phyloP scores from a whole-genome alignment of 352 stramenopile genomes.

The Pythium oligandrum region DNA sequence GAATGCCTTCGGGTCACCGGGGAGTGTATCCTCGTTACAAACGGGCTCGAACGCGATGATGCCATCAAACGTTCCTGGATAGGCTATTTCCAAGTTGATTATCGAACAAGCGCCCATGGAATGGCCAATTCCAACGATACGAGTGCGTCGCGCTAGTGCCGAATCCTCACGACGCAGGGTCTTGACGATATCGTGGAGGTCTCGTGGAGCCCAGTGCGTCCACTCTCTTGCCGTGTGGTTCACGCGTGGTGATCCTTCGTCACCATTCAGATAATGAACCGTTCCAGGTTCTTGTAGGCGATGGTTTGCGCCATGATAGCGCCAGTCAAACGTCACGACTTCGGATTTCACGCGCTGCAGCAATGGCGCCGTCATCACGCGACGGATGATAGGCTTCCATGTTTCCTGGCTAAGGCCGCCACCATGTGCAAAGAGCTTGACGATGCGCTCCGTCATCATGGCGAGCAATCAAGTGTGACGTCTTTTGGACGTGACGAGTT shows the following conservation, averaged over 20 bases:
- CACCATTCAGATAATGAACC: constrained; percentile 2
- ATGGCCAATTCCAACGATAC: constrained; percentile 38
- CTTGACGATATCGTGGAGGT: constrained; percentile 11
- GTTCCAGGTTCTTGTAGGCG: constrained; percentile 1
- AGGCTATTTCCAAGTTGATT: constrained; percentile 27
- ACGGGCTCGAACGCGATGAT: constrained; percentile 51
- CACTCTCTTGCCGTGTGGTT: constrained; percentile 12
- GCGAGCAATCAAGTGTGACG: background rate
- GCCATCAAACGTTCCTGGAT: constrained; percentile 41
- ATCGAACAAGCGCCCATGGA: constrained; percentile 38
- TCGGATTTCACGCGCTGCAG: constrained; percentile 23
- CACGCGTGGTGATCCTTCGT: constrained; percentile 5
- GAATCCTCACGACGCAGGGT: constrained; percentile 7
- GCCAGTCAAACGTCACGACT: constrained; percentile 34
- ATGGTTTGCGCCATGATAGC: constrained; percentile 28
- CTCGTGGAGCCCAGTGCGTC: background rate
- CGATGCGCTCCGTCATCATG: constrained; percentile 4
- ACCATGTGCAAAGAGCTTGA: constrained; percentile 38
- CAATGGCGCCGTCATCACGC: constrained; percentile 17
- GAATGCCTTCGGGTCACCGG: constrained; percentile 3
- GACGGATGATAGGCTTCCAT: constrained; percentile 39
- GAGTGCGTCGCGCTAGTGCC: constrained; percentile 5
- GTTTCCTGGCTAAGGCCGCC: constrained; percentile 39
- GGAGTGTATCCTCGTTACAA: constrained; percentile 6
- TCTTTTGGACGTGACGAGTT: constrained; percentile 1